phyloP scores from a whole-genome alignment of 1,139 yeast species.

The Geotrichum macrosporum region DNA sequence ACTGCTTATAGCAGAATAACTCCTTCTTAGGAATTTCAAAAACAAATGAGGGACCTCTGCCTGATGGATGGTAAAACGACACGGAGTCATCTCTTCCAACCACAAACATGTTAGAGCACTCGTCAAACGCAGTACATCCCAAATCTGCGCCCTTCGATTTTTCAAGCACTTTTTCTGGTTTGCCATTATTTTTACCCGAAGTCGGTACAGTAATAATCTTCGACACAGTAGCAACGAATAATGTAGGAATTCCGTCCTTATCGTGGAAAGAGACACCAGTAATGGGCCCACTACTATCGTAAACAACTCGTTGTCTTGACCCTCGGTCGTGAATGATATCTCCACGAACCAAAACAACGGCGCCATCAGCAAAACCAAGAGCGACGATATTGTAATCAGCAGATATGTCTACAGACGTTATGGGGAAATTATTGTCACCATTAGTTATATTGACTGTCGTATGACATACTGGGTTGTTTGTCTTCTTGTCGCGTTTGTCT shows the following conservation, averaged over 20 bases:
- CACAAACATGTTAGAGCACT: constrained; percentile 36
- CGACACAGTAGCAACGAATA: constrained; percentile 66
- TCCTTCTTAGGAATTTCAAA: constrained; percentile 58
- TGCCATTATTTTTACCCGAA: constrained; percentile 69
- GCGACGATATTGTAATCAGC: constrained; percentile 62
- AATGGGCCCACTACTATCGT: constrained; percentile 62
- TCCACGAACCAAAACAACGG: constrained; percentile 77
- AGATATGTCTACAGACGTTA: constrained; percentile 60
- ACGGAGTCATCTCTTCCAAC: constrained; percentile 53
- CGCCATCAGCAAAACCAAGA: constrained; percentile 84
- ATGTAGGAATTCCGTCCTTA: constrained; percentile 35
- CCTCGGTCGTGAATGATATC: constrained; percentile 87
- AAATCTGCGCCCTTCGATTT: constrained; percentile 63
- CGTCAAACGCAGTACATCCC: constrained; percentile 52
- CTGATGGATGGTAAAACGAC: constrained; percentile 51
- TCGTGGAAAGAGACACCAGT: constrained; percentile 65
- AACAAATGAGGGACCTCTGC: constrained; percentile 54
- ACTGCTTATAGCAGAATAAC: constrained; percentile 47
- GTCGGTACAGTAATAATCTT: constrained; percentile 71
- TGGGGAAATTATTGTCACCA: constrained; percentile 65
- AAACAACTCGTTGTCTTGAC: constrained; percentile 75
- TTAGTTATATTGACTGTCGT: constrained; percentile 45
- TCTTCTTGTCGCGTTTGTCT: constrained; percentile 40
- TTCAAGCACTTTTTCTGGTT: constrained; percentile 61
- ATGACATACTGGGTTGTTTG: constrained; percentile 41